phyloP scores from a whole-genome alignment of 1,284 basidiomycete genomes.

The Flammula alnicola region DNA sequence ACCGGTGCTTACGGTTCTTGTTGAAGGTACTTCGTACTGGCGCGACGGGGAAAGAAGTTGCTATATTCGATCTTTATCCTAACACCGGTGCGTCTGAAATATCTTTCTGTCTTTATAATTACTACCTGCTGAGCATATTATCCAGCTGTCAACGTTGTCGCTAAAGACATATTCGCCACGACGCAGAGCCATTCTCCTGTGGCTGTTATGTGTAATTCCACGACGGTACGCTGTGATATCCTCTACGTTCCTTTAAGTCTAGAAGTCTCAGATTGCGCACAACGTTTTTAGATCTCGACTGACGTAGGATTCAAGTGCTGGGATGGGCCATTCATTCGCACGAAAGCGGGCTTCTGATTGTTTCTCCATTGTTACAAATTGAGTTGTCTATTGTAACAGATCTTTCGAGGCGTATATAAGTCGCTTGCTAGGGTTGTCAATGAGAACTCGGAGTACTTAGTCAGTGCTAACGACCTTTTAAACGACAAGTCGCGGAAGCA shows the following conservation, averaged over 20 bases:
- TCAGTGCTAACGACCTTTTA: too few species aligned
- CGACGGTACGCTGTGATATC: constrained; percentile 43
- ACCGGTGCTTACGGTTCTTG: too few species aligned
- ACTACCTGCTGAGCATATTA: not conserved
- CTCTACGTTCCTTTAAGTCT: constrained; percentile 1
- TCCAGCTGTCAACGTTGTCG: constrained; percentile 51
- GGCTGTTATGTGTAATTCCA: constrained; percentile 58
- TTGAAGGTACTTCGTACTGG: constrained; percentile 48
- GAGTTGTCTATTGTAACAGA: too few species aligned
- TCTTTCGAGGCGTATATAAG: too few species aligned
- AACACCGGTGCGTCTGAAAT: constrained; percentile 46
- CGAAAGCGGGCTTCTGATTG: constrained; percentile 19
- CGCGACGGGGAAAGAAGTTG: constrained; percentile 62
- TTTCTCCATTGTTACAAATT: not conserved
- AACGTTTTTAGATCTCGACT: constrained; percentile 44
- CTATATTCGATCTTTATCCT: constrained; percentile 61
- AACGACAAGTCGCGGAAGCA: too few species aligned
- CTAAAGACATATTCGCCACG: constrained; percentile 48
- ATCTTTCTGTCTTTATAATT: not conserved
- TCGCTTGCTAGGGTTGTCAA: too few species aligned
- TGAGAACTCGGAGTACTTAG: too few species aligned
- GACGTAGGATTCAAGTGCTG: constrained; percentile 62
- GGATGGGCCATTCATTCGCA: constrained; percentile 49
- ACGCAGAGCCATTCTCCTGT: constrained; percentile 49
- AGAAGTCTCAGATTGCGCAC: not conserved